A percentile compares a stretch with the other conserved stretches of the same genome.
These are phyloP conservation scores for Zygosaccharomyces sapae DNA, from an alignment of 1,139 yeast genomes.

Conservation along the genomic window DNA sequence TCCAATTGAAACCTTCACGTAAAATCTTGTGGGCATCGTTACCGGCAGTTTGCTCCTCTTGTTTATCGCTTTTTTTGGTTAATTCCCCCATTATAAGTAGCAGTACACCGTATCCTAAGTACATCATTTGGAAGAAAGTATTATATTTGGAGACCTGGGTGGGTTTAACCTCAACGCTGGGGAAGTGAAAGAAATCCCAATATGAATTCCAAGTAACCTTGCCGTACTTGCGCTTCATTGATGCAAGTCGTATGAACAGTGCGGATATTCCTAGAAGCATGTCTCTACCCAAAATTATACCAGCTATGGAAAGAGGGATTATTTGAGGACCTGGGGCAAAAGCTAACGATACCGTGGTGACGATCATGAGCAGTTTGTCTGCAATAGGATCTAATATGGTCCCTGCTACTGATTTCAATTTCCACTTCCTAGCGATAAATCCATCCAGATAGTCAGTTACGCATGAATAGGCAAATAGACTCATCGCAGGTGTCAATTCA, in stretches of 20 bases:
- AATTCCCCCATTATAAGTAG: slow-evolving; percentile 34
- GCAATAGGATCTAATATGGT: slow-evolving; percentile 94
- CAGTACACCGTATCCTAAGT: slow-evolving; percentile 72
- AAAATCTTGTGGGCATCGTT: neutral
- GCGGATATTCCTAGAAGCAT: slow-evolving; percentile 72
- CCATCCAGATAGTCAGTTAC: slow-evolving; percentile 92
- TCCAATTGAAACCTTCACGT: slow-evolving; percentile 30
- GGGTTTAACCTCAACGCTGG: slow-evolving; percentile 87
- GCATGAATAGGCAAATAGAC: slow-evolving; percentile 77
- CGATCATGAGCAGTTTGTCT: slow-evolving; percentile 85
- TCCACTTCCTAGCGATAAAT: slow-evolving; percentile 73
- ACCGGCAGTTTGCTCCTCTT: slow-evolving; percentile 3
- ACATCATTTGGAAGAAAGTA: slow-evolving; percentile 88
- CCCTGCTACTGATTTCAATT: slow-evolving; percentile 78
- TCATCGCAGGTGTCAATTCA: slow-evolving; percentile 59
- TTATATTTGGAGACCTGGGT: slow-evolving; percentile 83
- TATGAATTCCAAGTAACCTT: slow-evolving; percentile 54
- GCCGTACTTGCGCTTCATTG: slow-evolving; percentile 66
- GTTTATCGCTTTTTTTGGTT: slow-evolving; percentile 9
- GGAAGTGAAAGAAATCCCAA: slow-evolving; percentile 66
- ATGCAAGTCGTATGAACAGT: slow-evolving; percentile 62
- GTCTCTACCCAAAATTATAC: slow-evolving; percentile 80
- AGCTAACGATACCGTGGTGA: slow-evolving; percentile 74
- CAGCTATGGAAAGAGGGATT: slow-evolving; percentile 66
- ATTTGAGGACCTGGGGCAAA: slow-evolving; percentile 48